Conservation (phyloP, 768 basidiomycete genomes). For the Suillus fuscotomentosus region DNA sequence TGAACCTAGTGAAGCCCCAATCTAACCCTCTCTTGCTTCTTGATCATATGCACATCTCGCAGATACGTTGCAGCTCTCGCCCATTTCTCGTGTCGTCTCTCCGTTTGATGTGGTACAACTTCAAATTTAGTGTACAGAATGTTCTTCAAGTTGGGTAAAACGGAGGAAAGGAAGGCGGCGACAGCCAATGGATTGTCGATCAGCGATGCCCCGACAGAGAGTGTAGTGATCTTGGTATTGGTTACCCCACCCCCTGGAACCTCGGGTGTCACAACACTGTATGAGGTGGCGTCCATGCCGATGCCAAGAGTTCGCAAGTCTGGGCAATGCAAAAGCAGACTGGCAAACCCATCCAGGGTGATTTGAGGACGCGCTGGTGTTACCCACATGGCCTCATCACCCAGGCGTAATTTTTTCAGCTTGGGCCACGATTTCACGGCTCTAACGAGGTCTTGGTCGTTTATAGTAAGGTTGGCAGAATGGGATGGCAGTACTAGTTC, state of each 20-base stretch:
- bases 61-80: not conserved
- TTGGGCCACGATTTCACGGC: not conserved
- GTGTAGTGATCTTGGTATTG: not conserved
- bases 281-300: not conserved
- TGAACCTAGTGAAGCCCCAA: not conserved
- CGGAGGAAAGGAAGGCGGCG: not conserved
- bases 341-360: not conserved
- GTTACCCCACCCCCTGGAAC: not conserved
- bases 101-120: not conserved
- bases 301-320: not conserved
- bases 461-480: not conserved
- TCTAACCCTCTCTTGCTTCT: not conserved
- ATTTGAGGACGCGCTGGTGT: not conserved
- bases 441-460: not conserved
- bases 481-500: not conserved
- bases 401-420: not conserved
- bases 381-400: not conserved
- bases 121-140: not conserved
- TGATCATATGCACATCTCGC: not conserved
- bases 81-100: not conserved
- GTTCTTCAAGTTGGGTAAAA: not conserved
- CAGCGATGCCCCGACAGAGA: not conserved
- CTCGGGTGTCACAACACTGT: not conserved
- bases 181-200: not conserved
- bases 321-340: not conserved